Percentiles rank a stretch among this genome's conserved stretches.
These are phyloP conservation scores for Stagonosporopsis vannaccii DNA, from an alignment of 2,329 filamentous ascomycete species.

Conservation along the genomic window DNA sequence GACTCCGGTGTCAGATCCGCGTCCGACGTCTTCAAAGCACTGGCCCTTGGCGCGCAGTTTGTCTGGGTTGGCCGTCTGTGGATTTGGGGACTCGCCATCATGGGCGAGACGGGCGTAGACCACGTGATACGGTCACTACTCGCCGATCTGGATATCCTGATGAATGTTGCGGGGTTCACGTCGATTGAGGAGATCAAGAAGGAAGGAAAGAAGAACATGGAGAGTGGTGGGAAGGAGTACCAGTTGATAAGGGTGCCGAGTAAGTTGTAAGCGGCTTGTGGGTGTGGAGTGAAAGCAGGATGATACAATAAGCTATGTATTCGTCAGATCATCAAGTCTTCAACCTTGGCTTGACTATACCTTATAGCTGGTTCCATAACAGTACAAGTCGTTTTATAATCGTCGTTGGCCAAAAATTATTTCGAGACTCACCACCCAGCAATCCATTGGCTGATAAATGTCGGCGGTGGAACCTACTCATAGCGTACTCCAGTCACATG, in stretches of 20 bases:
- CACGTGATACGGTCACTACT: constrained; percentile 69
- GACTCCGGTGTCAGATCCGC: constrained; percentile 66
- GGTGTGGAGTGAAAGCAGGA: too few species aligned
- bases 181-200: constrained; percentile 61
- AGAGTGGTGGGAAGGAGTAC: constrained; percentile 35
- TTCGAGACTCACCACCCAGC: too few species aligned
- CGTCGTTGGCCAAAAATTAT: too few species aligned
- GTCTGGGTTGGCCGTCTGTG: constrained; percentile 68
- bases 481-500: too few species aligned
- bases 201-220: constrained; percentile 28
- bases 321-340: too few species aligned
- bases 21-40: constrained; percentile 66
- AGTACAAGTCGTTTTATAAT: too few species aligned
- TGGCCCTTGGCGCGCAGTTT: constrained; percentile 68
- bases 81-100: constrained; percentile 67
- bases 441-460: too few species aligned
- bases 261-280: constrained; percentile 26
- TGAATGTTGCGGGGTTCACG: constrained; percentile 66
- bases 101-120: constrained; percentile 66
- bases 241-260: constrained; percentile 30
- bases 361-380: too few species aligned
- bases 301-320: too few species aligned
- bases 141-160: constrained; percentile 68
- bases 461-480: too few species aligned
- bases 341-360: too few species aligned